Percentiles rank a stretch among this genome's conserved stretches.
Conservation (phyloP, 164 flowering plant species). For the Buxus sempervirens region DNA sequence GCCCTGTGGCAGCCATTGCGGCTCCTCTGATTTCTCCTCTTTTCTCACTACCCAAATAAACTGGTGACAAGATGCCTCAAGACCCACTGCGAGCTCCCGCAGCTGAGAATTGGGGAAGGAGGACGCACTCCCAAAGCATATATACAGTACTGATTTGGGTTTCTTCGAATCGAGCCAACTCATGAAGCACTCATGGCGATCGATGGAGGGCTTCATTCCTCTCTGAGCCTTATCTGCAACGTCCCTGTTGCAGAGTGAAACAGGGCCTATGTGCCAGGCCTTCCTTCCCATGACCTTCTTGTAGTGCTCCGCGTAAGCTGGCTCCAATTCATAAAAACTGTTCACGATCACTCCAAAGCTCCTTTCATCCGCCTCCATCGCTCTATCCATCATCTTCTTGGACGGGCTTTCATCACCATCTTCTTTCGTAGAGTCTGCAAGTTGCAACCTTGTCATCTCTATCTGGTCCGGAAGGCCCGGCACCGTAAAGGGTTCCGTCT, state of each 20-base stretch:
- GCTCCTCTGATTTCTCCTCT: neutral
- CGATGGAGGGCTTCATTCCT: neutral
- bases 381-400: neutral
- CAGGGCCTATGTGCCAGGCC: neutral
- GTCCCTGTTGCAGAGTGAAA: neutral
- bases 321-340: slow-evolving; percentile 2
- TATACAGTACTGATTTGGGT: neutral
- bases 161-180: slow-evolving; percentile 6
- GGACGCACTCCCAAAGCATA: neutral
- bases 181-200: neutral
- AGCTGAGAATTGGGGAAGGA: neutral
- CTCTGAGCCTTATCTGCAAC: neutral
- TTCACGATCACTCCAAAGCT: neutral
- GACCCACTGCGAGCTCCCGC: neutral
- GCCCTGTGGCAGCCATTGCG: neutral
- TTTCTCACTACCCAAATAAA: slow-evolving; percentile 1
- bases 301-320: neutral
- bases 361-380: neutral
- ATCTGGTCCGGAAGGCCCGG: neutral
- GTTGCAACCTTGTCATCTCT: neutral
- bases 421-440: neutral
- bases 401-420: no score
- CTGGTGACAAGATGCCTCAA: neutral
- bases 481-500: neutral
- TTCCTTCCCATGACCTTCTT: neutral